Conservation (phyloP, 2,329 filamentous ascomycete genomes). For the Cadophora sp. region DNA sequence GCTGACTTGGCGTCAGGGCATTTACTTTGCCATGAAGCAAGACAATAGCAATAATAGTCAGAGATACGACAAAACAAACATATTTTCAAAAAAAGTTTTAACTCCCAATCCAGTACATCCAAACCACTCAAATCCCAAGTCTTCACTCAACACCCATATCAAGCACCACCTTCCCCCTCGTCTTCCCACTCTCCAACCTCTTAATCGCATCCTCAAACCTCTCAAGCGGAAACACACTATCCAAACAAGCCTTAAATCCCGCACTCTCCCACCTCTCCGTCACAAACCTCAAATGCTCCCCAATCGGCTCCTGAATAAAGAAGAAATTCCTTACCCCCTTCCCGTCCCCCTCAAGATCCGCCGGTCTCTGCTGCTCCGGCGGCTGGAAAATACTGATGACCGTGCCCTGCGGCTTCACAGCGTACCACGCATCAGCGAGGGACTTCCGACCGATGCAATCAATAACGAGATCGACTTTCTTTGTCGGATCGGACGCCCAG, state of each 20-base stretch:
- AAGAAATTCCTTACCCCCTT: constrained; percentile 45
- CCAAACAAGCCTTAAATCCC: constrained; percentile 46
- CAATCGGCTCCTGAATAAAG: constrained; percentile 50
- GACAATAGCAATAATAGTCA: no score
- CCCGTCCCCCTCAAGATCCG: constrained; percentile 32
- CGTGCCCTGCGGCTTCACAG: constrained; percentile 46
- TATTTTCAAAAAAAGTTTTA: no score
- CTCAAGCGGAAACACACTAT: constrained; percentile 51
- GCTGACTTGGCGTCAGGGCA: no score
- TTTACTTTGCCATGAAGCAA: no score
- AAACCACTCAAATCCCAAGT: neutral
- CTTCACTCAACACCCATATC: constrained; percentile 34
- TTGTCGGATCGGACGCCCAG: constrained; percentile 44
- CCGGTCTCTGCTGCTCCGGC: constrained; percentile 44
- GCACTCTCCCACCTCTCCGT: constrained; percentile 49
- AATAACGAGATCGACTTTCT: constrained; percentile 51
- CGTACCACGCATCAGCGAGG: constrained; percentile 51
- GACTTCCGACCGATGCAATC: constrained; percentile 50
- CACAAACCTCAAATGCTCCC: constrained; percentile 47
- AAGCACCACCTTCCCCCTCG: constrained; percentile 52
- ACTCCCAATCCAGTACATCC: neutral
- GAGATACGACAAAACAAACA: no score
- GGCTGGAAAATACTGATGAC: constrained; percentile 50
- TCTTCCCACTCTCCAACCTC: constrained; percentile 48
- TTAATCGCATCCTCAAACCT: constrained; percentile 49